Conservation (phyloP, 2,329 filamentous ascomycete genomes). For the Blastomyces emzantsi region DNA sequence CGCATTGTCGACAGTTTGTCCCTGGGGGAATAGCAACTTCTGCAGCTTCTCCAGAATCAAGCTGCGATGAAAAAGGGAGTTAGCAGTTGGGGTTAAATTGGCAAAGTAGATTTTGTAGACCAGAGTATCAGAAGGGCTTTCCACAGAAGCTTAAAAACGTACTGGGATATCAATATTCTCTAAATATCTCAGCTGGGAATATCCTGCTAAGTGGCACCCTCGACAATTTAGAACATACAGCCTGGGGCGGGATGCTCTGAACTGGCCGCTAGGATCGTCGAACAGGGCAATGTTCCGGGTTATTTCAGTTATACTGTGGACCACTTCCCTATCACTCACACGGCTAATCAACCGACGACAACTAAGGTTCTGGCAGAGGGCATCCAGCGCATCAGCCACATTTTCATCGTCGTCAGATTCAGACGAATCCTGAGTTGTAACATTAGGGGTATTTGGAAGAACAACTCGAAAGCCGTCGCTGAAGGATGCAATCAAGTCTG, state of each 20-base stretch:
- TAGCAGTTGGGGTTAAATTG: background rate
- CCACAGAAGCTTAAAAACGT: background rate
- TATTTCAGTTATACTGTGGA: conserved; percentile 30
- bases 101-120: background rate
- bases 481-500: conserved; percentile 31
- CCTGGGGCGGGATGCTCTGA: conserved; percentile 24
- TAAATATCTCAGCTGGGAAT: conserved; percentile 26
- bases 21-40: conserved; percentile 17
- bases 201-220: conserved; percentile 30
- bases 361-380: conserved; percentile 26
- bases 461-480: conserved; percentile 31
- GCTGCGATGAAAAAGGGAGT: conserved; percentile 5
- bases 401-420: conserved; percentile 26
- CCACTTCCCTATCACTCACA: conserved; percentile 35
- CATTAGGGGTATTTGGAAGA: conserved; percentile 31
- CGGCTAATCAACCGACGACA: conserved; percentile 32
- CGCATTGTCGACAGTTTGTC: conserved; percentile 29
- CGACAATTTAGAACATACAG: conserved; percentile 33
- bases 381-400: conserved; percentile 32
- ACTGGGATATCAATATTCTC: conserved; percentile 21
- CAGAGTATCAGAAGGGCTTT: background rate
- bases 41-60: conserved; percentile 12
- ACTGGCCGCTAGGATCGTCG: conserved; percentile 29
- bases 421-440: conserved; percentile 20
- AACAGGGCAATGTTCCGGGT: conserved; percentile 29